Evolutionary conservation across 805 yeast species (phyloP), one percentile per base, ranked within the genome.

Genomic region (Candida parachauliodes): DNA sequence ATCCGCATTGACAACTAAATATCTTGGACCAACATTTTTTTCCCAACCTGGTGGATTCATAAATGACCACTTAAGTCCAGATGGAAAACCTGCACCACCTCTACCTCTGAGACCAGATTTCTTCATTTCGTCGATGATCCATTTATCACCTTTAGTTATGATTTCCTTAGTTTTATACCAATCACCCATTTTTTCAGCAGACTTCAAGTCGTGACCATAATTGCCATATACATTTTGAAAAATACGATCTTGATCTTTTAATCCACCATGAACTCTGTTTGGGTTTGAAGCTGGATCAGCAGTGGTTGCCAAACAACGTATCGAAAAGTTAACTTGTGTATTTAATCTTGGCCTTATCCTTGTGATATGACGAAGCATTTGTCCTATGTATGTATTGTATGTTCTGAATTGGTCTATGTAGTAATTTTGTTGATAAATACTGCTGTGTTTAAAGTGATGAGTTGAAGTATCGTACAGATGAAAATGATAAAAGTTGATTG

Each of bases 11-110:
- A 87, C 88, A 34, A 87, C 94, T 50, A 87, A 73, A 59, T 85
- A 85, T 55, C 95, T 76, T 44, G 95, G 93, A n/a, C 95, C 95
- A 11, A 65, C 66, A 64, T 86, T 86, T 57, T 86, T 87, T 45
- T 86, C 94, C 95, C 95, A 86, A 42, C 93, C 93, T 39, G 95
- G 95, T 32, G 95, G 95, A 65, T 87, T 87, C 95, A 86, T 86
- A 59, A 86, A 86, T 17, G 93, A 83, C 94, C 94, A 86, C 64
- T 86, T 86, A 55, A 86, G 74, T 22, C 95, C 95, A 17, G 88
- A 78, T 38, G 95, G 95, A 73, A 86, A 86, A 12, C 95, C 95
- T 32, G 95, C 95, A 55, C 95, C 95, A 42, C 95, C 95, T 63
- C 95, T 79, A 42, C 95, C 95, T 59, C 95, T 77, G 47, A 86